Evolutionary conservation across 2,329 filamentous ascomycete species (phyloP), one percentile per base, ranked within the genome.

Genomic region (Penicillium sp.): DNA sequence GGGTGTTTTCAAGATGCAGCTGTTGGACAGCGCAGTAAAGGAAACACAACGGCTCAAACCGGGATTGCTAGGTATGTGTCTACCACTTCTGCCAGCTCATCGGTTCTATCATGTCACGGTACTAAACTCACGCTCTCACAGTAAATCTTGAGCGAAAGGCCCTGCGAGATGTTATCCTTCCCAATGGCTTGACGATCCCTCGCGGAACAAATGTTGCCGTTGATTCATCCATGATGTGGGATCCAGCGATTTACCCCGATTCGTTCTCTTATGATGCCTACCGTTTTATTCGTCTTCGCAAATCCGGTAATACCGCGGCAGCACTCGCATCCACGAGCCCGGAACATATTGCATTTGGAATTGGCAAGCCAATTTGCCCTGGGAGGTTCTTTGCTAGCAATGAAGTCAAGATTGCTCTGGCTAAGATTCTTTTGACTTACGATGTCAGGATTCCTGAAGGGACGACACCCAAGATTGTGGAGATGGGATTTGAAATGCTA

Each of bases 321-420:
- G 38, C 27, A 5, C 27, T 52, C 6, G 50, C 41, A 8, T 47
- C 39, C 5, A 29, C 39, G 6, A 53, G 41, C 23, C 50, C 21
- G 15, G 41, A 42, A 39, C 57, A 61, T 27, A 39, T 60, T 9
- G 50, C 44, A 19, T 73, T 71, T 49, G 71, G 71, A 2, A 60
- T 65, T 33, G 69, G 71, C 3, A 63, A 55, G 27, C 51, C 60
- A 33, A 63, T 69, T 0, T 74, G 71, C 45, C 68, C 69, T 8
- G 70, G 70, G 1, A 60, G 71, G 4, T 69, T 66, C 52, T 70
- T 73, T 47, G 71, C 68, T 7, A 55, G 47, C 21, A 61, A 64
- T 13, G 62, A 67, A 48, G 57, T 72, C 48, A 73, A 73, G 57
- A 66, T 72, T 17, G 41, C 38, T 27, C 21, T 52, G 8, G 49